phyloP scores from a whole-genome alignment of 225 moss, liverwort and hornwort species.

The Thuidium tamariscinum region DNA sequence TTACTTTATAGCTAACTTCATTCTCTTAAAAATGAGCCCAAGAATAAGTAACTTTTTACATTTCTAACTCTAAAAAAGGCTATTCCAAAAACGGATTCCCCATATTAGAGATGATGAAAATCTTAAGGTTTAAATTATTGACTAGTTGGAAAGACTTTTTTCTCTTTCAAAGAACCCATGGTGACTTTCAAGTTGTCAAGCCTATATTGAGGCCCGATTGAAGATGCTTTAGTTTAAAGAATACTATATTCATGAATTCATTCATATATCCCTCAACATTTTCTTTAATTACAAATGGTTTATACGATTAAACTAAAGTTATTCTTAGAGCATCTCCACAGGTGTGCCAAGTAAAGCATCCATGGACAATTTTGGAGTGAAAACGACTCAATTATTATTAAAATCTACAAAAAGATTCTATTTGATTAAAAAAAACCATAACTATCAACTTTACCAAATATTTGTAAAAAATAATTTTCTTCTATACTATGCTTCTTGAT shows the following conservation, averaged over 20 bases:
- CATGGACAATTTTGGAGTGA: background rate
- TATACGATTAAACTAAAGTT: rapidly evolving
- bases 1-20: too few species aligned
- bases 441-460: too few species aligned
- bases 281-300: rapidly evolving
- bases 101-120: too few species aligned
- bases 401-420: background rate
- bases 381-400: too few species aligned
- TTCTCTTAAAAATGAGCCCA: too few species aligned
- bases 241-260: background rate
- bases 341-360: background rate
- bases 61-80: too few species aligned
- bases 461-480: too few species aligned
- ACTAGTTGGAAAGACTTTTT: background rate
- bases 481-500: too few species aligned
- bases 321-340: background rate
- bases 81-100: too few species aligned
- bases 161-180: rapidly evolving
- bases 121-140: too few species aligned
- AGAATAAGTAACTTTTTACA: too few species aligned
- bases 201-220: rapidly evolving
- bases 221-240: background rate
- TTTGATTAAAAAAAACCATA: background rate
- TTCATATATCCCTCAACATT: background rate
- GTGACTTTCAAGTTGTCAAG: rapidly evolving